A percentile compares a stretch with the other conserved stretches of the same genome.
phyloP scores from a whole-genome alignment of 192 early-diverging fungal species.

The Backusella sp. region DNA sequence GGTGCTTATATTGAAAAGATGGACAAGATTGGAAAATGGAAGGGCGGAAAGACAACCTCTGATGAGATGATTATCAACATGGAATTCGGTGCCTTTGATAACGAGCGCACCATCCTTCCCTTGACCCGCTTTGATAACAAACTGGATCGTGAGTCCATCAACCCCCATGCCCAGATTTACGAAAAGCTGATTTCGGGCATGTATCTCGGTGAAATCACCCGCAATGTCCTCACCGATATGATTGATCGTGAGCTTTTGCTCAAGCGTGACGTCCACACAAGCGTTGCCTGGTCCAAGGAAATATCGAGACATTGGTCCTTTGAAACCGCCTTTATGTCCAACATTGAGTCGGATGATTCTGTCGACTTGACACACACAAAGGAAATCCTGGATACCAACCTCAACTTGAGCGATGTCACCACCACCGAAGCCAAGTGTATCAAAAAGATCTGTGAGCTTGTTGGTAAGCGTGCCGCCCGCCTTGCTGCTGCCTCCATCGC shows the following conservation, averaged over 20 bases:
- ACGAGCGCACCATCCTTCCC: conserved; percentile 77
- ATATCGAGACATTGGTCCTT: conserved; percentile 76
- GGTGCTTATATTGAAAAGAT: conserved; percentile 92
- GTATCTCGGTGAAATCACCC: conserved; percentile 90
- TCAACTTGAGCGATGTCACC: conserved; percentile 62
- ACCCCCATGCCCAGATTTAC: conserved; percentile 83
- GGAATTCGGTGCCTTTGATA: conserved; percentile 95
- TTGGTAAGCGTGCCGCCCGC: conserved; percentile 86
- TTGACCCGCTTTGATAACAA: conserved; percentile 82
- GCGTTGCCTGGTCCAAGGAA: conserved; percentile 39
- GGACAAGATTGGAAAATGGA: conserved; percentile 72
- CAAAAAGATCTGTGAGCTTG: conserved; percentile 77
- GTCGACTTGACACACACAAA: conserved; percentile 60
- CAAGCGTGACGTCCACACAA: conserved; percentile 43
- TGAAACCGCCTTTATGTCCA: conserved; percentile 76
- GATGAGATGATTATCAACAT: conserved; percentile 91
- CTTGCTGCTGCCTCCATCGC: conserved; percentile 71
- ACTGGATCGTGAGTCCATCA: conserved; percentile 80
- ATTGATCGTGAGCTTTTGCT: conserved; percentile 83
- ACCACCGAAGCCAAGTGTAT: conserved; percentile 77
- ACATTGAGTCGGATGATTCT: conserved; percentile 70
- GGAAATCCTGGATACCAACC: conserved; percentile 71
- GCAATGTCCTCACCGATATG: conserved; percentile 77
- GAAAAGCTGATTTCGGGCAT: conserved; percentile 96
- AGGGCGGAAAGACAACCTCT: conserved; percentile 41